Base-by-base conservation (phyloP, 441 rosid genomes). In the Pelargonium fulgidum region DNA sequence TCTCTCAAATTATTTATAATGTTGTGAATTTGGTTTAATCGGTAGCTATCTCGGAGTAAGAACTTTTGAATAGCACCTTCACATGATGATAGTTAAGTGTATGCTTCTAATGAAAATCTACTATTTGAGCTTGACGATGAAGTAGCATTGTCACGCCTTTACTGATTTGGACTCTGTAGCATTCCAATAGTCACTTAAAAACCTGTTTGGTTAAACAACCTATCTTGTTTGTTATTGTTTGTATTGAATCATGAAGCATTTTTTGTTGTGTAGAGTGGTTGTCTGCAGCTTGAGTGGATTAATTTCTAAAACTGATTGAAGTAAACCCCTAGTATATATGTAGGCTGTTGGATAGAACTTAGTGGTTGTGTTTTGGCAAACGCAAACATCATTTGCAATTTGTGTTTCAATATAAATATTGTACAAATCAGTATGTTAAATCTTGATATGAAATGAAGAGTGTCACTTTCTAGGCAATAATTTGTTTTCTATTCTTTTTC, bases 401-500 rank as follows among this genome's bases (percentile, higher is more conserved):
- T 29, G 36, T 29, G 36, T 29, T 29, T 29, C 36, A 29, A 29
- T 29, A 29, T 4, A 29, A 29, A 29, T 29, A 29, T 29, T 29
- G 6, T 0, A 29, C 4, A 16, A 52, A 52, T 52, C 14, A 0
- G 20, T 56, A 19, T 17, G 62, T 19, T 19, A 56, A 54, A 54
- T 54, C 22, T 13, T 50, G 14, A 6, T 3, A 10, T 47, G 52
- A 47, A 47, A 47, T 11, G 52, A 47, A 47, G n/a, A 47, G 12
- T 47, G 52, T 47, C 14, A 2, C 52, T 47, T 47, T 47, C 17
- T 50, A 0, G 17, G 17, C 58, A 29, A 14, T 50, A 50, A 50
- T 54, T 14, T 56, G 0, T 19, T 19, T 56, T 56, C 62, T 1
- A 56, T 10, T 50, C 24, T 41, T 64, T 70, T 78, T 64, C 87